Conservation (phyloP, 768 basidiomycete species). For the Termitomyces sp. region DNA sequence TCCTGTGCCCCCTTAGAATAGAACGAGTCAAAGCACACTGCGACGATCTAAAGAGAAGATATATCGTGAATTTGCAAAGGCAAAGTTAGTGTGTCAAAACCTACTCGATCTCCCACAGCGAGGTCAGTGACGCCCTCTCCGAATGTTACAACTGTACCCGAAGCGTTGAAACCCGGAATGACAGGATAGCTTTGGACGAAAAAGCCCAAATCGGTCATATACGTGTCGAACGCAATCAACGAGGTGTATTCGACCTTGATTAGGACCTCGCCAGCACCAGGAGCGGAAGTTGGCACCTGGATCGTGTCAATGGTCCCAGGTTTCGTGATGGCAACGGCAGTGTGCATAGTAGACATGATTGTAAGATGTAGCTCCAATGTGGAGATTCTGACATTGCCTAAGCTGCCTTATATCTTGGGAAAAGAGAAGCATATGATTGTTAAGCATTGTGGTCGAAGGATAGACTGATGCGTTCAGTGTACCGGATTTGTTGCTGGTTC, state of each 20-base stretch:
- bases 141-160: constrained; percentile 35
- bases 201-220: constrained; percentile 32
- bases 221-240: constrained; percentile 38
- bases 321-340: constrained; percentile 38
- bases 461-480: not conserved
- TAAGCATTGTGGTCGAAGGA: not conserved
- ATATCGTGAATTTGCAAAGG: not conserved
- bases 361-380: not conserved
- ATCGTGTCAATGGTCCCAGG: constrained; percentile 34
- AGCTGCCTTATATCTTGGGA: not conserved
- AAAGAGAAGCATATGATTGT: not conserved
- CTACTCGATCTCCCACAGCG: constrained; percentile 35
- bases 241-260: constrained; percentile 37
- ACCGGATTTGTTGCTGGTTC: not conserved
- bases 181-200: constrained; percentile 27
- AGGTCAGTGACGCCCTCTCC: constrained; percentile 32
- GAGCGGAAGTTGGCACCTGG: constrained; percentile 29
- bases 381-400: not conserved
- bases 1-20: constrained; percentile 21
- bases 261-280: constrained; percentile 32
- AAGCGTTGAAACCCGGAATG: constrained; percentile 33
- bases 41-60: constrained; percentile 13
- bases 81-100: constrained; percentile 20
- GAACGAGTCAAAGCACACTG: constrained; percentile 14
- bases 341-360: constrained; percentile 38